phyloP scores from a whole-genome alignment of 1,139 yeast species.

The Scheffersomyces cryptocercus region DNA sequence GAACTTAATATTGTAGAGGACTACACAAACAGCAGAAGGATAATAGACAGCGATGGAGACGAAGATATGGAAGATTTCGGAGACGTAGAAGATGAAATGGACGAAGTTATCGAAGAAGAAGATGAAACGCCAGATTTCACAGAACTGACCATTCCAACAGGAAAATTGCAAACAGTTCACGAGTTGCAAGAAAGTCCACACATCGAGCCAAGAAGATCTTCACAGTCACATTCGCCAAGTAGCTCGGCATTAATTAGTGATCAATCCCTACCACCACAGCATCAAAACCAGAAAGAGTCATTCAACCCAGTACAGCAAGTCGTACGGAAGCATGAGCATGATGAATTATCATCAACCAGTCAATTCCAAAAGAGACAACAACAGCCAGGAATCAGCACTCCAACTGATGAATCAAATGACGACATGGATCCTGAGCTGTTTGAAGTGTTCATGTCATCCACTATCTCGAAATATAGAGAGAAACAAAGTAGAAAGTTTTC shows the following conservation, averaged over 20 bases:
- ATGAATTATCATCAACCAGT: too few species aligned
- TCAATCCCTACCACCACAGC: too few species aligned
- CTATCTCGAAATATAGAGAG: slow-evolving; percentile 35
- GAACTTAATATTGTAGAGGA: neutral
- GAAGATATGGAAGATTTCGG: neutral
- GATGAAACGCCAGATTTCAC: slow-evolving; percentile 1
- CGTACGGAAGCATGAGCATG: too few species aligned
- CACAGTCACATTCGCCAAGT: too few species aligned
- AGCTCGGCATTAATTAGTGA: too few species aligned
- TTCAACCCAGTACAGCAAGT: too few species aligned
- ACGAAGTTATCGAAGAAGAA: neutral
- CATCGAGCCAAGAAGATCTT: too few species aligned
- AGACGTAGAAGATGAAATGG: neutral
- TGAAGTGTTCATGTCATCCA: slow-evolving; percentile 36
- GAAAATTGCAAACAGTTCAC: too few species aligned
- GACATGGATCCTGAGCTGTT: slow-evolving; percentile 28
- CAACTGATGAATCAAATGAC: neutral
- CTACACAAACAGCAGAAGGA: neutral
- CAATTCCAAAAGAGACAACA: neutral
- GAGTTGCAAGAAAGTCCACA: too few species aligned
- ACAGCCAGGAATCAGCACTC: neutral
- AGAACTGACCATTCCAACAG: too few species aligned
- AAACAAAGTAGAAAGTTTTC: slow-evolving; percentile 21
- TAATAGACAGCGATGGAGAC: neutral
- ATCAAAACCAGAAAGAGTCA: too few species aligned